Evolutionary conservation across 179 eudicot species (phyloP).

Genomic region (Beta lomatogona): DNA sequence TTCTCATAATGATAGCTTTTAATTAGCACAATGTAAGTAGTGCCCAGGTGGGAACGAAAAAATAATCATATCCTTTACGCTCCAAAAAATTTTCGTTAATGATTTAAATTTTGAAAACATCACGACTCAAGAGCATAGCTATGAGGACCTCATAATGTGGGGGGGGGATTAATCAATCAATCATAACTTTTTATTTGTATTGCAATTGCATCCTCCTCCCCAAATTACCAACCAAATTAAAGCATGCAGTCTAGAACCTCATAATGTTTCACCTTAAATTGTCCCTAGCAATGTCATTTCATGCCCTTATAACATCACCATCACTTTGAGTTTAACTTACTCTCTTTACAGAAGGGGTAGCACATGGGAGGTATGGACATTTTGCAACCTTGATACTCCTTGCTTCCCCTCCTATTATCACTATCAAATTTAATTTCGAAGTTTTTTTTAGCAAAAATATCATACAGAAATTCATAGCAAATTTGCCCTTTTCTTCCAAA

Average conservation of each 20-base stretch:
- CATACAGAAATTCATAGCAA: no score
- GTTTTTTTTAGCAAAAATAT: no score
- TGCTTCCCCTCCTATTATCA: background rate
- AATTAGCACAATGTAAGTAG: background rate
- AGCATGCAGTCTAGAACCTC: no score
- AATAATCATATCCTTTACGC: background rate
- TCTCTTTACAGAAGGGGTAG: conserved; percentile 53
- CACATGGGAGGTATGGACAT: conserved; percentile 49
- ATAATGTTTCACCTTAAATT: conserved; percentile 12
- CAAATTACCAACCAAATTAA: no score
- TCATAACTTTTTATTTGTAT: background rate
- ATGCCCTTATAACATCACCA: conserved; percentile 30
- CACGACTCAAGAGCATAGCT: background rate
- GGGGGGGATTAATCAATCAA: background rate
- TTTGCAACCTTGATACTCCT: conserved; percentile 24
- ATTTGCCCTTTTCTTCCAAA: no score
- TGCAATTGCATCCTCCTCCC: background rate
- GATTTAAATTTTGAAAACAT: background rate
- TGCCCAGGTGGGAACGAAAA: background rate
- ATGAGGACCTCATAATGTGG: conserved; percentile 4
- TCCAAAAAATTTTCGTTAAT: background rate
- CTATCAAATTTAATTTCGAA: background rate
- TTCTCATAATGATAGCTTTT: background rate
- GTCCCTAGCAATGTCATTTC: conserved; percentile 55
- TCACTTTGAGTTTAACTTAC: conserved; percentile 32